Evolutionary conservation across 2,329 filamentous ascomycete genomes (phyloP), one percentile per base, ranked within the genome.

Genomic region (Calycina marina): DNA sequence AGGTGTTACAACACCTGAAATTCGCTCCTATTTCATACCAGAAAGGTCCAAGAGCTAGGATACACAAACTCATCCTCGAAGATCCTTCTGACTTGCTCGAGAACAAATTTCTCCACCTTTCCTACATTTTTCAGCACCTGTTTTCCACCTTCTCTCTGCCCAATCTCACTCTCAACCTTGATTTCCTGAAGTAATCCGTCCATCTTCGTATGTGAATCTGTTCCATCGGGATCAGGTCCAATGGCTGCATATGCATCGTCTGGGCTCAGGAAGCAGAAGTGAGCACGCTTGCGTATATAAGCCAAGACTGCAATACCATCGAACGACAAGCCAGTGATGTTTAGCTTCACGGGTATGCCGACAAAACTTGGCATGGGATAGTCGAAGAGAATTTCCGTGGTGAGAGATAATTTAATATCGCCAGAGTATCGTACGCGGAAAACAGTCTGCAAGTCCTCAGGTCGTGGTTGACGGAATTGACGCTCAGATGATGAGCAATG

Each of bases 1-100:
- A n/a, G n/a, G n/a, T n/a, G n/a, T n/a, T n/a, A n/a, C n/a, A n/a
- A n/a, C n/a, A n/a, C n/a, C n/a, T n/a, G n/a, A n/a, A n/a, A n/a
- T 15, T 29, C 14, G 5, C 8, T 29, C 9, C 14, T 24, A 24
- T 14, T 13, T 45, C 27, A 93, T 27, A 96, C 77, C 47, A 98
- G 61, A 56, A 96, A 94, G 1, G 88, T 96, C 86, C 88, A 96
- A 57, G 92, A 96, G 56, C 86, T 94, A 27, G 90, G 90, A 59
- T 93, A 96, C 40, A 96, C 86, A 59, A 96, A 90, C 56, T 98
- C 90, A 53, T 96, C 90, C 58, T 98, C 90, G 50, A 98, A 96
- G 47, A 98, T 96, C 50, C 85, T 72, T 52, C 88, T 75, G 40
- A 98, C 90, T 58, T 96, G 88, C 55, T 96, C 88, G 38, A 98